Base-by-base conservation (phyloP, 2,329 filamentous ascomycete species). In the Geosmithia morbida region DNA sequence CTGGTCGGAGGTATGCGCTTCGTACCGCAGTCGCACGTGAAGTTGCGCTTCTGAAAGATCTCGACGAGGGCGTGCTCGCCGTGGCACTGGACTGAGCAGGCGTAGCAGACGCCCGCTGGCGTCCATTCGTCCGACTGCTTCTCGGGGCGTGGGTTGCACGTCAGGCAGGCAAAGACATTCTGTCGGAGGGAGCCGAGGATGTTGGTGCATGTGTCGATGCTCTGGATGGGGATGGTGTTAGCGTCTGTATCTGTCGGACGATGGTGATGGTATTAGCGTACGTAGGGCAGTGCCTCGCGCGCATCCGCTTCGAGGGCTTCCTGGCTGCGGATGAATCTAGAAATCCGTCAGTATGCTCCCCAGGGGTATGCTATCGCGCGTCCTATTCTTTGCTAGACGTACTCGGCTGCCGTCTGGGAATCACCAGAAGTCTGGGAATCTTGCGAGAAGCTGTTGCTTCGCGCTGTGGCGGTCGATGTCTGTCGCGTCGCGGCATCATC, bases 11-110 rank as follows among this genome's bases (percentile, higher is more conserved):
- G 77, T 22, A 94, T 72, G 46, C 90, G 81, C 43, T 82, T 87
- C 0, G 89, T 96, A 22, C 92, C 92, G 58, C 92, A 98, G 63
- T 98, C 92, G 67, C 92, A 98, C 41, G 86, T 86, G 58, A 98
- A 97, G 65, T 95, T 83, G 58, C 94, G 82, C 69, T 96, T 97
- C 60, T 79, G 83, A 68, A 98, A 98, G 18, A 98, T 83, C 66
- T 98, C 92, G 45, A 97, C 92, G 22, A 98, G 79, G 1, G 77
- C 85, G 61, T 98, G 92, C 59, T 97, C 89, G 54, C 92, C 90
- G 59, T 98, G 92, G 61, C 92, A 98, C 56, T 90, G 85, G 50
- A 98, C 87, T 7, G 90, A 96, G 68, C 92, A 98, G 19, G 89
- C 86, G 59, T 98, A 98, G 71, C 92, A 98, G 48, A 98, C 79